A percentile compares a stretch with the other conserved stretches of the same genome.
phyloP scores from a whole-genome alignment of 2,329 filamentous ascomycete genomes.

The Monascus ruber region DNA sequence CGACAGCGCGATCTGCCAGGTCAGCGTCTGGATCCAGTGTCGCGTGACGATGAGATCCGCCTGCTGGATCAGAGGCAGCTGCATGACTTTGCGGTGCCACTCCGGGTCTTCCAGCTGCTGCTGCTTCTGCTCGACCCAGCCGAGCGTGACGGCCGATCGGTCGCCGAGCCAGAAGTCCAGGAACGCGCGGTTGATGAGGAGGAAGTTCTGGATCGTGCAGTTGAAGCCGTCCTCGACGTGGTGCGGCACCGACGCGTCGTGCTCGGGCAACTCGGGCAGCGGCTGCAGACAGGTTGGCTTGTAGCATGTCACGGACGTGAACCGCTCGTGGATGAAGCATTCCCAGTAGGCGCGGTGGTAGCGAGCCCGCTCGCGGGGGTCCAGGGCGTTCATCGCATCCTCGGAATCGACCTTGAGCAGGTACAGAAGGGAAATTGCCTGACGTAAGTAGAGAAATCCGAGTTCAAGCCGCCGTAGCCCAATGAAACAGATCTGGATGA shows the following conservation, averaged over 20 bases:
- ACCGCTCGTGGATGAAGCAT: conserved; percentile 46
- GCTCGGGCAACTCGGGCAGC: conserved; percentile 27
- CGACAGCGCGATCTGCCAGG: conserved; percentile 41
- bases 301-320: conserved; percentile 42
- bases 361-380: conserved; percentile 27
- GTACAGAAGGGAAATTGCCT: conserved; percentile 38
- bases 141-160: conserved; percentile 24
- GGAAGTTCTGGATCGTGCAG: conserved; percentile 36
- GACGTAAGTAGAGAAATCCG: conserved; percentile 41
- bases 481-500: conserved; percentile 43
- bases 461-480: conserved; percentile 38
- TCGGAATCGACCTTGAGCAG: conserved; percentile 34
- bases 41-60: conserved; percentile 40
- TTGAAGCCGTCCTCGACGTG: conserved; percentile 33
- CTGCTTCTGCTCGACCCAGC: conserved; percentile 37
- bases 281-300: conserved; percentile 32
- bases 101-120: conserved; percentile 31
- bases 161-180: conserved; percentile 35
- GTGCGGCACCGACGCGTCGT: conserved; percentile 28
- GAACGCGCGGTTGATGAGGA: conserved; percentile 34
- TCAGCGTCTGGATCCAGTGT: conserved; percentile 39
- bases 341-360: conserved; percentile 46
- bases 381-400: conserved; percentile 20
- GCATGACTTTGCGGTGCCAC: conserved; percentile 27
- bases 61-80: conserved; percentile 33